Base-by-base conservation (phyloP, 306 rosid species). In the Luffa aegyptiaca region DNA sequence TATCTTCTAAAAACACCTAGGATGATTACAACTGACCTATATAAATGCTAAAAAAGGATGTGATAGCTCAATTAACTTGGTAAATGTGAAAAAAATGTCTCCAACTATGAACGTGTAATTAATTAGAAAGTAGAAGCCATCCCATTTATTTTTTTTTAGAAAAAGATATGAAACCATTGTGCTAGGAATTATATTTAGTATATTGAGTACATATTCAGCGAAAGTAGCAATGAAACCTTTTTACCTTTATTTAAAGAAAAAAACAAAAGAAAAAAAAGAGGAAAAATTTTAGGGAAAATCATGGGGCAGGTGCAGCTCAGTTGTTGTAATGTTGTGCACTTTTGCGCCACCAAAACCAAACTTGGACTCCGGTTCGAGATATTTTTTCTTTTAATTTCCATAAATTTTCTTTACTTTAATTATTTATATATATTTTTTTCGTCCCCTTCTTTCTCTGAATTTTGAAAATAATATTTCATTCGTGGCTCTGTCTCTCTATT, bases 391-490 rank as follows among this genome's bases (percentile, higher is more conserved):
- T 76, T 31, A 76, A 21, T 76, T 57, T 55, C 5, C 8, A 41
- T 42, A 42, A 70, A 45, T 10, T 20, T 5, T 1, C 0, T 58
- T 77, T 42, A 39, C 21, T 77, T 37, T 41, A 72, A 72, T 74
- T 44, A 33, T 6, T 1, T 16, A 53, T 53, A 53, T 36, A 36
- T 65, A 37, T 26, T 21, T 48, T 16, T 51, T 16, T 53, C 63
- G 46, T 75, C 36, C 58, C 55, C 80, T 37, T 76, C 83, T 59
- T 33, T 73, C 45, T 73, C 39, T 31, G 59, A 48, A 51, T 49
- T 73, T 62, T 49, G 61, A 73, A 84, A 81, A 83, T 86, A 81
- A 42, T 35, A 56, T 42, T 73, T 75, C 76, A 78, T 48, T 79
- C 68, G 49, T 77, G 26, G 69, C 55, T 46, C 70, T 84, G 59